phyloP scores from a whole-genome alignment of 768 basidiomycete genomes.

The Pilatotrama ljubarskyi region DNA sequence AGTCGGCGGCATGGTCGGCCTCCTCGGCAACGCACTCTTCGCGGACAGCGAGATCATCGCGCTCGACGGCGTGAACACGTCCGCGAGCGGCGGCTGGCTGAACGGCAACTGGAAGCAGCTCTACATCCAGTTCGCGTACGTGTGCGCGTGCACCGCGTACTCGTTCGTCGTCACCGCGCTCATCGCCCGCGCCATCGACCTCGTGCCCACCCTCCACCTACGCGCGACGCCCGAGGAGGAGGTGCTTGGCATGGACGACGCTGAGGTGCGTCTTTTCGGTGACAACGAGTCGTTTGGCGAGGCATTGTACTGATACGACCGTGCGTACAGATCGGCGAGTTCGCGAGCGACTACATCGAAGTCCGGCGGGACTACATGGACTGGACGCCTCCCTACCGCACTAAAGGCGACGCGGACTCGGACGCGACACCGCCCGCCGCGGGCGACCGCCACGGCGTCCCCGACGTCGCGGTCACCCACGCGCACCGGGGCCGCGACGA shows the following conservation, averaged over 20 bases:
- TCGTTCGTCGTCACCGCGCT: conserved; percentile 75
- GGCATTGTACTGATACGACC: conserved; percentile 25
- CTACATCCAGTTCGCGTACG: conserved; percentile 78
- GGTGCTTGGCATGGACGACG: conserved; percentile 84
- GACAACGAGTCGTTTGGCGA: too few species aligned
- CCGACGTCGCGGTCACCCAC: conserved; percentile 16
- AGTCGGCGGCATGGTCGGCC: conserved; percentile 77
- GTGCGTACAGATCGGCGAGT: conserved; percentile 55
- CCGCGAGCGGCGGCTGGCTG: conserved; percentile 81
- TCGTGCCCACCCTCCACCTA: conserved; percentile 72
- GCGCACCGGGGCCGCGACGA: background rate
- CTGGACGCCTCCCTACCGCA: conserved; percentile 42
- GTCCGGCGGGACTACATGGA: conserved; percentile 65
- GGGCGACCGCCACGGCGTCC: conserved; percentile 33
- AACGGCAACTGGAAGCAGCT: conserved; percentile 80
- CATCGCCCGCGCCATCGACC: conserved; percentile 83
- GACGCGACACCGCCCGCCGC: conserved; percentile 24
- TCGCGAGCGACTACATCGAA: conserved; percentile 54
- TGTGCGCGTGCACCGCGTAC: conserved; percentile 73
- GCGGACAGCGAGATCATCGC: conserved; percentile 76
- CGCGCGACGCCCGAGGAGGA: conserved; percentile 64
- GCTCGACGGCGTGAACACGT: conserved; percentile 68
- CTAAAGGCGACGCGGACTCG: conserved; percentile 9
- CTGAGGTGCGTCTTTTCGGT: conserved; percentile 67
- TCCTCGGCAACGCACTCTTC: conserved; percentile 83